Evolutionary conservation across 345 rosid genomes (phyloP).

Genomic region (Heritiera fomes): DNA sequence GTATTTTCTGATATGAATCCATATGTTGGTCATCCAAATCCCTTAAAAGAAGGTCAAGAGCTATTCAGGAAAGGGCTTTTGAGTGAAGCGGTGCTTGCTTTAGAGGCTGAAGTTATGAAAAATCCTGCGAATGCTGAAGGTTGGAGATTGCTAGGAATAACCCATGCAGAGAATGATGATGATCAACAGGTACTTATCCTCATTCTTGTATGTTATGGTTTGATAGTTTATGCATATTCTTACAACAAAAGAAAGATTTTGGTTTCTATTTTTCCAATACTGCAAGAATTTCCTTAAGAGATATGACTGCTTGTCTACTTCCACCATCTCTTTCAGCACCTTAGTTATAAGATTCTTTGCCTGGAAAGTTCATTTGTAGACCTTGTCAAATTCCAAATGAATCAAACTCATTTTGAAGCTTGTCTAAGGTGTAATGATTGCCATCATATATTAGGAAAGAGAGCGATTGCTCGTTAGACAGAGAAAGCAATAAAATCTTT

Average conservation of each 20-base stretch:
- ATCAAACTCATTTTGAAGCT: background rate
- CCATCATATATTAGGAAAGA: background rate
- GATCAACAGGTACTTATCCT: slow-evolving; percentile 81
- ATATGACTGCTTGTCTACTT: slow-evolving; percentile 2
- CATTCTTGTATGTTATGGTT: background rate
- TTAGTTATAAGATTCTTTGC: background rate
- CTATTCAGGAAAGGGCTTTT: slow-evolving; percentile 96
- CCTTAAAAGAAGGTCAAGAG: slow-evolving; percentile 94
- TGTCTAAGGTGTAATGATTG: background rate
- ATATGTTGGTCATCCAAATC: slow-evolving; percentile 95
- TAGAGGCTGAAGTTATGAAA: slow-evolving; percentile 99
- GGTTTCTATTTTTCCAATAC: slow-evolving; percentile 9
- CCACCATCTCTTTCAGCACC: background rate
- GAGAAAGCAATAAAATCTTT: slow-evolving; percentile 2
- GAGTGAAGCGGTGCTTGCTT: slow-evolving; percentile 98
- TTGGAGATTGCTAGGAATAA: slow-evolving; percentile 98
- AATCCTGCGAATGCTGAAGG: slow-evolving; percentile 97
- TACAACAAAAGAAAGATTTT: background rate
- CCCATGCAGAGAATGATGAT: slow-evolving; percentile 98
- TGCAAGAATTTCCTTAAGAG: slow-evolving; percentile 3
- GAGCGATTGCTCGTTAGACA: background rate
- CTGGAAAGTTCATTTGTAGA: background rate
- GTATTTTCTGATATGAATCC: slow-evolving; percentile 99
- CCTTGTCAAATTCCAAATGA: background rate
- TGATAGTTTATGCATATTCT: background rate